phyloP scores from a whole-genome alignment of 2,329 filamentous ascomycete species.

The Scopulariopsis brevicaulis region DNA sequence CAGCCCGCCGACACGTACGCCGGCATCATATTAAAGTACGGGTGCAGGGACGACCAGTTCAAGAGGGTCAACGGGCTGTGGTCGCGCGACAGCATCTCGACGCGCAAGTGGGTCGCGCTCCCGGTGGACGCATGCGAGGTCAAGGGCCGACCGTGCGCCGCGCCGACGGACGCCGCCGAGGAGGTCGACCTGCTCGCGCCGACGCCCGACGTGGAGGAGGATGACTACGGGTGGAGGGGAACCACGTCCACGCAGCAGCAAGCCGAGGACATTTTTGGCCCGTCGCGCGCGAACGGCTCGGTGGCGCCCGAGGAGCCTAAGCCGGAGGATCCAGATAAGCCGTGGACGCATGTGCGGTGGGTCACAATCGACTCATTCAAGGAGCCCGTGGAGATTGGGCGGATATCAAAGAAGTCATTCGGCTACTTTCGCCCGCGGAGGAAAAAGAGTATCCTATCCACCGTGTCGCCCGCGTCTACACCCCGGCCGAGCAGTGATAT shows the following conservation, averaged over 20 bases:
- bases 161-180: constrained; percentile 26
- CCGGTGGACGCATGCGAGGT: constrained; percentile 84
- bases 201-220: constrained; percentile 26
- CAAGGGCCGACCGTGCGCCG: constrained; percentile 60
- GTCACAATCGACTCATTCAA: constrained; percentile 61
- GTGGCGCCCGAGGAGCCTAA: constrained; percentile 26
- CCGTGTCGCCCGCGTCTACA: constrained; percentile 50
- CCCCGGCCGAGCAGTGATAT: constrained; percentile 56
- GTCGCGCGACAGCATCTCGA: constrained; percentile 85
- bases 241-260: constrained; percentile 10
- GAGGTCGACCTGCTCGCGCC: constrained; percentile 39
- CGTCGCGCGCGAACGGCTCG: constrained; percentile 16
- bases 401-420: constrained; percentile 67
- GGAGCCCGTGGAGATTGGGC: constrained; percentile 71
- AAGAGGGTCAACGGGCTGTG: constrained; percentile 86
- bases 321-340: constrained; percentile 35
- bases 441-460: constrained; percentile 67
- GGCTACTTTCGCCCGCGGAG: constrained; percentile 87
- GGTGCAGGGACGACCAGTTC: constrained; percentile 73
- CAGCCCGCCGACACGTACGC: constrained; percentile 77
- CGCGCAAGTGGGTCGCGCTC: constrained; percentile 67
- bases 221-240: constrained; percentile 2
- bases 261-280: constrained; percentile 30
- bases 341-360: constrained; percentile 86
- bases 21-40: constrained; percentile 81